Base-by-base conservation (phyloP, 2,329 filamentous ascomycete genomes). In the Incumbomyces delicatus region DNA sequence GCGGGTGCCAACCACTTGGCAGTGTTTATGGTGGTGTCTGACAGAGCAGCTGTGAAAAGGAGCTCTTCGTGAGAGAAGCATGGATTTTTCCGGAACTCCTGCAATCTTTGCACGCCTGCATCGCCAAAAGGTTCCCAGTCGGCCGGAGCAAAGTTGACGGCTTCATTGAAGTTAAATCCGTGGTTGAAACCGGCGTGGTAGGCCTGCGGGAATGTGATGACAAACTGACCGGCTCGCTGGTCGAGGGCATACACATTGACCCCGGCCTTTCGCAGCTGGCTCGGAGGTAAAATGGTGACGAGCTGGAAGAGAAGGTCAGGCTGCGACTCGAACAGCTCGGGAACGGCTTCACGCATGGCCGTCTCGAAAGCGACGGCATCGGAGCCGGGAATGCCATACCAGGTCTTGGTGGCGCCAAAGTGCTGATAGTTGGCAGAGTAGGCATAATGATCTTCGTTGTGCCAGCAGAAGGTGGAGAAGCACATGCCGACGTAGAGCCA, bases 401-500 rank as follows among this genome's bases (percentile, higher is more conserved):
- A 98, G 0, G 92, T 98, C 69, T 98, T 98, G 1, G 92, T 98
- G 1, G 89, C 88, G 8, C 92, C 92, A 59, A 98, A 94, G 59
- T 98, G 92, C 63, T 98, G 92, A 59, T 96, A 98, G 57, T 98
- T 98, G 44, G 92, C 85, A 1, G 92, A 98, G 62, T 96, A 98
- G 1, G 92, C 84, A 62, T 95, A 95, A 61, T 98, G 92, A 60
- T 98, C 92, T 61, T 98, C 92, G 53, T 95, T 95, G 63, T 98
- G 92, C 92, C 92, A 98, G 66, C 92, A 98, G 61, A 98, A 98
- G 0, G 92, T 96, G 0, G 92, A 98, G 63, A 98, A 98, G 33
- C 94, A 94, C 92, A 98, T 98, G 51, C 92, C 92, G 3, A 98
- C 92, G 61, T 98, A 98, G 2, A 98, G 80, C 92, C 92, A 98